These are phyloP conservation scores for Lumnitzera racemosa DNA, from an alignment of 345 rosid species.

Conservation along the genomic window DNA sequence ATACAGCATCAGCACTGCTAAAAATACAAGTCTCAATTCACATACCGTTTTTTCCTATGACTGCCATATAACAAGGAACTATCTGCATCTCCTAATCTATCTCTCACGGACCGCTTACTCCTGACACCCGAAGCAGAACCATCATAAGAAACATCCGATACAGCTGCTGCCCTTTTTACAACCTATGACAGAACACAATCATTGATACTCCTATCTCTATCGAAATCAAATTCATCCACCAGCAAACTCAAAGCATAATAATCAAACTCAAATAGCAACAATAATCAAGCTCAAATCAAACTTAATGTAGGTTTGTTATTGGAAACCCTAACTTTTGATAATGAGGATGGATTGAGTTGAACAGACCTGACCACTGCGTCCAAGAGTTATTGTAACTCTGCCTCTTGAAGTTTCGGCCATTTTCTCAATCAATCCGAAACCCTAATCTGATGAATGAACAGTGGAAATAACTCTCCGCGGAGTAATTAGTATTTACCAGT, in stretches of 20 bases:
- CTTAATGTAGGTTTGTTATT: too few relatives aligned
- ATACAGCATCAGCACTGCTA: not conserved
- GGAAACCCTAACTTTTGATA: not conserved
- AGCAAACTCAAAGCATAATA: not conserved
- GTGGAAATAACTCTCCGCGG: not conserved
- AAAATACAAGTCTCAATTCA: not conserved
- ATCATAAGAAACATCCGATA: conserved; percentile 24
- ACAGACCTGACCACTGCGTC: conserved; percentile 75
- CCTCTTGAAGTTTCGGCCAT: conserved; percentile 71
- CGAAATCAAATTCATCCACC: not conserved
- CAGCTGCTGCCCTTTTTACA: conserved; percentile 55
- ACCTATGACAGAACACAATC: conserved; percentile 41
- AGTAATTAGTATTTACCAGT: too few relatives aligned
- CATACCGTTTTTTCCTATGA: conserved; percentile 53
- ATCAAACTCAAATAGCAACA: too few relatives aligned
- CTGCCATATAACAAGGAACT: conserved; percentile 23
- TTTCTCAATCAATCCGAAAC: conserved; percentile 18
- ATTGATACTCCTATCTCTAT: not conserved
- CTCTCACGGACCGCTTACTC: conserved; percentile 74
- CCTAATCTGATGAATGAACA: conserved; percentile 14
- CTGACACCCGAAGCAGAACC: conserved; percentile 39
- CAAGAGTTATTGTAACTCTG: conserved; percentile 81
- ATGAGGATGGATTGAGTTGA: not conserved
- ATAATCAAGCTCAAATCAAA: not conserved
- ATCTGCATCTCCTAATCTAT: conserved; percentile 65